phyloP scores from a whole-genome alignment of 345 rosid species.

The Brassica cretica region DNA sequence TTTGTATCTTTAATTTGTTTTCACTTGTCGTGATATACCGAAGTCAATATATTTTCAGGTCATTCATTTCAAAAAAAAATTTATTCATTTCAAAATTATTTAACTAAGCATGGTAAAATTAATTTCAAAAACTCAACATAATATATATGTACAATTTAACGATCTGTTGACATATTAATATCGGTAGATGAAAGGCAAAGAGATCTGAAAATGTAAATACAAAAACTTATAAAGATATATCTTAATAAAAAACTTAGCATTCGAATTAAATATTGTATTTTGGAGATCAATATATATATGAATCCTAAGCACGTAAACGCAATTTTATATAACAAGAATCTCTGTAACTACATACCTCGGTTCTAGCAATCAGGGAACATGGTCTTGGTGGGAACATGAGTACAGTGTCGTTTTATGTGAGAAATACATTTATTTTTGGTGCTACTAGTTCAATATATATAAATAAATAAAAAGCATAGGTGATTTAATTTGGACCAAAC shows the following conservation, averaged over 20 bases:
- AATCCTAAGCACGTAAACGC: conserved; percentile 12
- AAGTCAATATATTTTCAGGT: background rate
- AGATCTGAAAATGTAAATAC: conserved; percentile 5
- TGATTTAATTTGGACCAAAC: background rate
- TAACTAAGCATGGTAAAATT: background rate
- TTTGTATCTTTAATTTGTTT: background rate
- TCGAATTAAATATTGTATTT: background rate
- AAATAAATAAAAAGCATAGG: background rate
- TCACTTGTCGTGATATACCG: background rate
- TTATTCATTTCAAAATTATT: background rate
- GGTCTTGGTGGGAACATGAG: conserved; percentile 19
- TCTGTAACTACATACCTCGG: conserved; percentile 31
- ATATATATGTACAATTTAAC: background rate
- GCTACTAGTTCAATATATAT: background rate
- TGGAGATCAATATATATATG: background rate
- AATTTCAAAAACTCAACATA: background rate
- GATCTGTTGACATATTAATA: background rate
- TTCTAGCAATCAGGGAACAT: conserved; percentile 34
- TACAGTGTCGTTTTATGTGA: background rate
- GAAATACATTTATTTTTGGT: background rate
- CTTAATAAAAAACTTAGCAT: background rate
- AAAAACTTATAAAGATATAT: background rate
- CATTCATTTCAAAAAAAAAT: background rate
- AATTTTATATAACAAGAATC: conserved; percentile 22
- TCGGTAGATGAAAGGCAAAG: background rate